These are phyloP conservation scores for Phoma sp. DNA, from an alignment of 2,329 filamentous ascomycete genomes.

Conservation along the genomic window DNA sequence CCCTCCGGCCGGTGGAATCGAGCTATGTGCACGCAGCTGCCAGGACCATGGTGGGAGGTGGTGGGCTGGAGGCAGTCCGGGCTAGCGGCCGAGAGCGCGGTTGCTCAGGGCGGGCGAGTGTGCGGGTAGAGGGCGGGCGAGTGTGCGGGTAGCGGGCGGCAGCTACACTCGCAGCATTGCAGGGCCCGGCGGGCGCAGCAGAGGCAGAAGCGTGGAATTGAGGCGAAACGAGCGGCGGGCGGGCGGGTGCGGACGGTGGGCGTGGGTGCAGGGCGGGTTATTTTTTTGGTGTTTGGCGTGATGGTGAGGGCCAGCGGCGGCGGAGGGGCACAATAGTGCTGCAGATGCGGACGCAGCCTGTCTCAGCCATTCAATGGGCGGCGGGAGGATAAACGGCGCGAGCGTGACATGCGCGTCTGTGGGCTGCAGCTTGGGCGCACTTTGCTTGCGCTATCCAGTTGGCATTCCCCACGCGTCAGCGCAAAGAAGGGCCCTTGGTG, in stretches of 20 bases:
- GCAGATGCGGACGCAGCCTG: conserved; percentile 2
- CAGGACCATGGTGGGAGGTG: conserved; percentile 43
- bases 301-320: conserved; percentile 2
- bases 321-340: conserved; percentile 16
- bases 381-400: conserved; percentile 14
- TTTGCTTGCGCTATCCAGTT: conserved; percentile 13
- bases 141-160: conserved; percentile 3
- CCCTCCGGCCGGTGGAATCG: conserved; percentile 39
- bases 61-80: conserved; percentile 2
- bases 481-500: conserved; percentile 2
- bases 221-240: conserved; percentile 7
- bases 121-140: not conserved
- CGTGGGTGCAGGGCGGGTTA: not conserved
- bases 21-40: conserved; percentile 39
- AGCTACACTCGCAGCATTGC: conserved; percentile 34
- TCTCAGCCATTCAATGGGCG: conserved; percentile 8
- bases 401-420: conserved; percentile 12
- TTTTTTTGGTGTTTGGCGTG: conserved; percentile 15
- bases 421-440: conserved; percentile 16
- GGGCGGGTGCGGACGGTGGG: not conserved
- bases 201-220: conserved; percentile 33
- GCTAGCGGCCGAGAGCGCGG: conserved; percentile 10
- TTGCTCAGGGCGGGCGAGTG: conserved; percentile 9
- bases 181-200: conserved; percentile 9
- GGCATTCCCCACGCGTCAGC: conserved; percentile 15